Evolutionary conservation across 2,329 filamentous ascomycete species (phyloP).

Genomic region (Botrytis aclada): DNA sequence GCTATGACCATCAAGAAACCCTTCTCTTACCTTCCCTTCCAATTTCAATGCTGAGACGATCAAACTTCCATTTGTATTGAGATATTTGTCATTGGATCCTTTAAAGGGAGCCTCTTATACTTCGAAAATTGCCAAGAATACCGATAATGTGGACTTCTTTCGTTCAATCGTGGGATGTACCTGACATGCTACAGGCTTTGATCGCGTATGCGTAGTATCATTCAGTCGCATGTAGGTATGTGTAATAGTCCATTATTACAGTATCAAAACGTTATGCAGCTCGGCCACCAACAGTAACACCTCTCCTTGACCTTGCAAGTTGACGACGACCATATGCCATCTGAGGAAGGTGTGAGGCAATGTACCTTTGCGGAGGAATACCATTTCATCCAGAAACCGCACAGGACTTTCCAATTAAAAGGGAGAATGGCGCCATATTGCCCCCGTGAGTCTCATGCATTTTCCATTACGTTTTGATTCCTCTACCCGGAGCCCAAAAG

Average conservation of each 20-base stretch:
- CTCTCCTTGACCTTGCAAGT: conserved; percentile 2
- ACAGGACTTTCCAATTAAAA: conserved; percentile 3
- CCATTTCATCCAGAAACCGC: neutral
- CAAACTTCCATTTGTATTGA: neutral
- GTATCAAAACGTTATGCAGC: neutral
- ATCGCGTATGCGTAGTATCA: neutral
- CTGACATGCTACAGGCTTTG: neutral
- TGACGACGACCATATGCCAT: neutral
- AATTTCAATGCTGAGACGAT: neutral
- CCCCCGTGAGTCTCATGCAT: conserved; percentile 16
- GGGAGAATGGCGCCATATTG: conserved; percentile 16
- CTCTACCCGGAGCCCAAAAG: conserved; percentile 10
- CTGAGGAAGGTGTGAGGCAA: neutral
- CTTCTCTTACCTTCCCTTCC: neutral
- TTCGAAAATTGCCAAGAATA: neutral
- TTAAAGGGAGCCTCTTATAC: neutral
- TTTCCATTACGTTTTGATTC: conserved; percentile 20
- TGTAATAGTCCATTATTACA: neutral
- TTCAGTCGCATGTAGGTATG: neutral
- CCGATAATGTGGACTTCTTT: neutral
- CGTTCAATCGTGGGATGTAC: neutral
- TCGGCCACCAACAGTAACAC: neutral
- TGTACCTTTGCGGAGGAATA: neutral
- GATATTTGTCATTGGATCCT: neutral
- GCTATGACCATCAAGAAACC: conserved; percentile 1